Conservation (phyloP, 805 yeast species). For the Metschnikowia picachoensis region DNA sequence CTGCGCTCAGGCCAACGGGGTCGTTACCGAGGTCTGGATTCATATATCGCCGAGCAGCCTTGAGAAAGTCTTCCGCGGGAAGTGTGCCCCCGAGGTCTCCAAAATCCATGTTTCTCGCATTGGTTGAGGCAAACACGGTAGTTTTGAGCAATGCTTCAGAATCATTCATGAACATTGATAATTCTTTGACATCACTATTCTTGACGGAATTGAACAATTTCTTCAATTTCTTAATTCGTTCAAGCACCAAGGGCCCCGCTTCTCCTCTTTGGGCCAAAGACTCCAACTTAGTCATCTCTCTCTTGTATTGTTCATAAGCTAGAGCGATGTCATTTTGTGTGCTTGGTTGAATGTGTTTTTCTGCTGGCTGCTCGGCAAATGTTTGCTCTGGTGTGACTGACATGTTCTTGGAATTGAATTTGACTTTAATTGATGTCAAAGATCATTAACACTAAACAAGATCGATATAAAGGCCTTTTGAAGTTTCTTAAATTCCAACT, state of each 20-base stretch:
- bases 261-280: constrained; percentile 55
- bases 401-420: background rate
- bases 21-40: constrained; percentile 13
- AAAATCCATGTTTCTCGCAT: constrained; percentile 56
- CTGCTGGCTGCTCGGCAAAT: background rate
- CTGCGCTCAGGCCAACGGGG: background rate
- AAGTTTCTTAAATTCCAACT: too few species aligned
- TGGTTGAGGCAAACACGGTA: constrained; percentile 59
- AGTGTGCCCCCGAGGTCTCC: constrained; percentile 54
- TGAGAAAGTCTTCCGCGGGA: constrained; percentile 44
- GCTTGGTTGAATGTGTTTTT: background rate
- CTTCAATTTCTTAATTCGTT: constrained; percentile 45
- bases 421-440: too few species aligned
- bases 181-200: constrained; percentile 30
- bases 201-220: constrained; percentile 42
- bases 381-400: background rate
- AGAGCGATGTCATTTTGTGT: constrained; percentile 10
- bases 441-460: too few species aligned
- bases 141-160: constrained; percentile 59
- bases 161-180: constrained; percentile 45
- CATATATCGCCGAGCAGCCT: constrained; percentile 32
- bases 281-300: constrained; percentile 32
- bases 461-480: too few species aligned
- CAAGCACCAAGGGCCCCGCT: constrained; percentile 47
- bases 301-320: constrained; percentile 28